A percentile compares a stretch with the other conserved stretches of the same genome.
phyloP scores from a whole-genome alignment of 1,284 basidiomycete genomes.

The Volvariella volvacea region DNA sequence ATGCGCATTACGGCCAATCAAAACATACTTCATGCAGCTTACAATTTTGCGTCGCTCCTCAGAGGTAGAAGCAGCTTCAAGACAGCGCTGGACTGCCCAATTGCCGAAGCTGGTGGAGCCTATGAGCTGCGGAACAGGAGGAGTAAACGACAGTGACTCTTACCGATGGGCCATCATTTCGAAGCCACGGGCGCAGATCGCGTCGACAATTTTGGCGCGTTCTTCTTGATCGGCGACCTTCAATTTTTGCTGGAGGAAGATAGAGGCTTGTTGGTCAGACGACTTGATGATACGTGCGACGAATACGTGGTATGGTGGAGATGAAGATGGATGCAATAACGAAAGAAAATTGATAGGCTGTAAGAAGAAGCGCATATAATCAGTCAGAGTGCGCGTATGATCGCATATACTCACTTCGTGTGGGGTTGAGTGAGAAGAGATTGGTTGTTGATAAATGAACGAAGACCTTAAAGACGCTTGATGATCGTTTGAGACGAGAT shows the following conservation, averaged over 20 bases:
- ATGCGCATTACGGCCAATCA: too few relatives aligned
- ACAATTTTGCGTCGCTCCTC: constrained; percentile 77
- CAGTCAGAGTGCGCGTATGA: constrained; percentile 3
- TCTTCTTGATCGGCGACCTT: constrained; percentile 77
- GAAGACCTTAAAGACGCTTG: constrained; percentile 17
- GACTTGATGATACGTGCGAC: constrained; percentile 78
- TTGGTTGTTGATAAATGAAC: constrained; percentile 23
- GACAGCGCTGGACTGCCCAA: constrained; percentile 79
- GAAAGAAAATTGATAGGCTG: constrained; percentile 83
- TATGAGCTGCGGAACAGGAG: constrained; percentile 4
- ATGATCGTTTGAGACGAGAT: constrained; percentile 19
- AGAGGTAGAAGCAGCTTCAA: constrained; percentile 63
- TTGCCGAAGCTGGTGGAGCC: constrained; percentile 61
- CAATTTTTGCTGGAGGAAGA: constrained; percentile 80
- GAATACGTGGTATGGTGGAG: constrained; percentile 73
- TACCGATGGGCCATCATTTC: constrained; percentile 87
- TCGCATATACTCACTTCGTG: constrained; percentile 23
- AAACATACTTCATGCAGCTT: constrained; percentile 70
- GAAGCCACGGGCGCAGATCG: constrained; percentile 71
- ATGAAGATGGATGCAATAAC: constrained; percentile 72
- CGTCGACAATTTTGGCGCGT: constrained; percentile 73
- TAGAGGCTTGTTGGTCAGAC: constrained; percentile 83
- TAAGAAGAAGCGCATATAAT: constrained; percentile 15
- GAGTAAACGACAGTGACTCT: constrained; percentile 10
- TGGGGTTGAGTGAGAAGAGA: constrained; percentile 16